A percentile compares a stretch with the other conserved stretches of the same genome.
Evolutionary conservation across 257 asterid species (phyloP).

Genomic region (Salvia hispanica): DNA sequence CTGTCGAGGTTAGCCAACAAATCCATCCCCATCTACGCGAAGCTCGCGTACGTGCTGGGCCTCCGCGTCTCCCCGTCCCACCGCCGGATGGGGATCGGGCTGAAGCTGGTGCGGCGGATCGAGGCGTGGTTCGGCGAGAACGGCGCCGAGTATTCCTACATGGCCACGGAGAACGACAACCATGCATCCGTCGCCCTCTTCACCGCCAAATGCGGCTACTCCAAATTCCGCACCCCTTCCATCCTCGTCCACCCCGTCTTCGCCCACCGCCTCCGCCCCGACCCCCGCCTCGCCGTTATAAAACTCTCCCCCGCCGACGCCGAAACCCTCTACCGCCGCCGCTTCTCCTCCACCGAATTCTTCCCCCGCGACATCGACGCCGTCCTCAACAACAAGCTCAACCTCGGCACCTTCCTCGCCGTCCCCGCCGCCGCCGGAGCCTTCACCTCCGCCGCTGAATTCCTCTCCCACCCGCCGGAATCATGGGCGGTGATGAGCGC

Average conservation of each 20-base stretch:
- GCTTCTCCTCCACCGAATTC: constrained; percentile 74
- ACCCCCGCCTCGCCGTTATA: constrained; percentile 42
- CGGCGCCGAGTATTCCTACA: constrained; percentile 81
- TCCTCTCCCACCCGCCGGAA: constrained; percentile 57
- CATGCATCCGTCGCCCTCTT: constrained; percentile 72
- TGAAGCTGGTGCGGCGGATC: constrained; percentile 57
- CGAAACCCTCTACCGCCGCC: constrained; percentile 63
- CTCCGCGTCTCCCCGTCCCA: constrained; percentile 91
- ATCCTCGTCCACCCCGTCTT: constrained; percentile 81
- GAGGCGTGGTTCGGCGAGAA: constrained; percentile 75
- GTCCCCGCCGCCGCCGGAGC: constrained; percentile 64
- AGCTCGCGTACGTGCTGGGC: constrained; percentile 85
- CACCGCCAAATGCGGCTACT: constrained; percentile 73
- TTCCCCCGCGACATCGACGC: constrained; percentile 90
- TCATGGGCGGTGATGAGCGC: constrained; percentile 88
- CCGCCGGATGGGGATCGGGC: constrained; percentile 83
- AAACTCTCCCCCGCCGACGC: constrained; percentile 59
- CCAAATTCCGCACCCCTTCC: constrained; percentile 77
- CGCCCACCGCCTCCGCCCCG: constrained; percentile 55
- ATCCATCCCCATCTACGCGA: constrained; percentile 61
- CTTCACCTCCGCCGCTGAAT: constrained; percentile 34
- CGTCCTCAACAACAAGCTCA: constrained; percentile 53
- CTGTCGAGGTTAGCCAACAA: constrained; percentile 34
- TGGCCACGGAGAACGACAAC: constrained; percentile 92
- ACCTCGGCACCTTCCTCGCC: constrained; percentile 71